A percentile compares a stretch with the other conserved stretches of the same genome.
phyloP scores from a whole-genome alignment of 2,329 filamentous ascomycete genomes.

The Chrysoporthe austroafricana region DNA sequence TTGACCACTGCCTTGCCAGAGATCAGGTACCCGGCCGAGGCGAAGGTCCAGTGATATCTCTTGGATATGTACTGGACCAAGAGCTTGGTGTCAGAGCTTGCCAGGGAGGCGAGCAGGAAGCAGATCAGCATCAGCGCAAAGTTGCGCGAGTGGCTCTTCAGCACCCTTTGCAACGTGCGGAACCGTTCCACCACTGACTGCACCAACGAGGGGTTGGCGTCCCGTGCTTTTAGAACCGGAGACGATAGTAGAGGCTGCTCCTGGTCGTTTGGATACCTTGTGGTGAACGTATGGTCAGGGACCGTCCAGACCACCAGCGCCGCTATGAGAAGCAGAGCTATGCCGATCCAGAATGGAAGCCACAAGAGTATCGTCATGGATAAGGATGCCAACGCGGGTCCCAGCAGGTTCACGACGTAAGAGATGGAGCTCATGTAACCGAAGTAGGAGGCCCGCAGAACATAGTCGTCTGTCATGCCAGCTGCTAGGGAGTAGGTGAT shows the following conservation, averaged over 20 bases:
- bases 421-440: conserved; percentile 54
- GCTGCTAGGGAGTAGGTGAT: conserved; percentile 52
- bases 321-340: conserved; percentile 41
- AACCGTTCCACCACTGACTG: conserved; percentile 36
- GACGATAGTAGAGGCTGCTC: conserved; percentile 45
- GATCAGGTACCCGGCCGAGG: conserved; percentile 51
- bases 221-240: conserved; percentile 43
- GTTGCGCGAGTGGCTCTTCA: conserved; percentile 46
- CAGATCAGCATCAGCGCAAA: conserved; percentile 47
- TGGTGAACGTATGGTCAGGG: conserved; percentile 29
- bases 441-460: conserved; percentile 51
- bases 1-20: conserved; percentile 54
- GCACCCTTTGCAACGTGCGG: conserved; percentile 37
- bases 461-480: conserved; percentile 47
- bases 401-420: conserved; percentile 50
- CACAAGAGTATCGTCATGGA: conserved; percentile 49
- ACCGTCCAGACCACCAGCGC: conserved; percentile 39
- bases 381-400: conserved; percentile 50
- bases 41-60: conserved; percentile 51
- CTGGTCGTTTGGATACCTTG: conserved; percentile 38
- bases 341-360: conserved; percentile 50
- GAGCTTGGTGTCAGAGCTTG: conserved; percentile 55
- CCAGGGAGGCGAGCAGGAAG: conserved; percentile 53
- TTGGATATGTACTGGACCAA: conserved; percentile 56
- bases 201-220: conserved; percentile 30